Conservation (phyloP, 2,329 filamentous ascomycete genomes). For the Xenoacremonium recifei region DNA sequence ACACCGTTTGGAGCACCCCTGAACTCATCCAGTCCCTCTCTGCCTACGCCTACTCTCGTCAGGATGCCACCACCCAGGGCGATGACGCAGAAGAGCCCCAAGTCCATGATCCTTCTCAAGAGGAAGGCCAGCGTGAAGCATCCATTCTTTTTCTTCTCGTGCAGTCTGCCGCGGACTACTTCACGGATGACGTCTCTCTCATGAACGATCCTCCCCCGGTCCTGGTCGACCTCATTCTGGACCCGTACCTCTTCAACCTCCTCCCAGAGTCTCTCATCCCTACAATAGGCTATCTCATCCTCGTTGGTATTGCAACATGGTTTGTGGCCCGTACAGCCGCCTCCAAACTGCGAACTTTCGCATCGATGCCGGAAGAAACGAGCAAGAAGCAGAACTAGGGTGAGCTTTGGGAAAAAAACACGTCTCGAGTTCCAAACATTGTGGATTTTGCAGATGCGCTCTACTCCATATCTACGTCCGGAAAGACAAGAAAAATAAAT, state of each 20-base stretch:
- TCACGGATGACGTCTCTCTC: conserved; percentile 67
- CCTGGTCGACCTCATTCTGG: conserved; percentile 77
- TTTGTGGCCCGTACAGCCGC: conserved; percentile 39
- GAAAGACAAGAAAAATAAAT: conserved; percentile 12
- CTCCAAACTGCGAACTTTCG: conserved; percentile 26
- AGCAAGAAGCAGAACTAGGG: conserved; percentile 38
- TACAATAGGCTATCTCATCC: conserved; percentile 65
- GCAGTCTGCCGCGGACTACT: conserved; percentile 79
- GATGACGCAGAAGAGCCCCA: conserved; percentile 9
- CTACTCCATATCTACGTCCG: conserved; percentile 30
- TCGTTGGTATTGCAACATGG: conserved; percentile 54
- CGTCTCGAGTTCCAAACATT: too few relatives aligned
- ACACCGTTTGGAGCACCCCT: conserved; percentile 59
- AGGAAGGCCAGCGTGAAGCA: conserved; percentile 22
- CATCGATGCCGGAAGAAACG: conserved; percentile 18
- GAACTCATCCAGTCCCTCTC: conserved; percentile 65
- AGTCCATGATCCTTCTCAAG: conserved; percentile 4
- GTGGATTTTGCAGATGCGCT: conserved; percentile 21
- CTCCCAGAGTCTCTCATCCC: conserved; percentile 76
- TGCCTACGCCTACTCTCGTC: conserved; percentile 55
- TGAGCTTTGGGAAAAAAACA: too few relatives aligned
- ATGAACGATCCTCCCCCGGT: conserved; percentile 77
- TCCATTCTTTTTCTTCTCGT: conserved; percentile 73
- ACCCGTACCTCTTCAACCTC: conserved; percentile 78
- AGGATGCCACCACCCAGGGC: conserved; percentile 25